A percentile compares a stretch with the other conserved stretches of the same genome.
These are phyloP conservation scores for Discostella stelligera DNA, from an alignment of 352 stramenopile genomes.

Conservation along the genomic window DNA sequence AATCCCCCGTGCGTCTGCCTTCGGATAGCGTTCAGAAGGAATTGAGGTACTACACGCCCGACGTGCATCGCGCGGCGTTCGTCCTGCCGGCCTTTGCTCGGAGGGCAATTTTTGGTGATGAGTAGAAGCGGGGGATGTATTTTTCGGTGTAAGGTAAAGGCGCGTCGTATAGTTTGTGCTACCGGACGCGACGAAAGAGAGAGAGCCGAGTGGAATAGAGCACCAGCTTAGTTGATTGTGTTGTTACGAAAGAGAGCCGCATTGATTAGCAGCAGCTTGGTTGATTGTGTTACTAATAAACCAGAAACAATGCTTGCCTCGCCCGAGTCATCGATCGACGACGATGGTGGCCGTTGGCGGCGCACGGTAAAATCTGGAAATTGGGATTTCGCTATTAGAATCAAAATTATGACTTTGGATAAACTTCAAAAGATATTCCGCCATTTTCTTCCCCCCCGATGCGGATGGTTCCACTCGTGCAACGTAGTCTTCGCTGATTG, in stretches of 20 bases:
- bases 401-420: constrained; percentile 40
- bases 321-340: constrained; percentile 19
- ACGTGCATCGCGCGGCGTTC: constrained; percentile 94
- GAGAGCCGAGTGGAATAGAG: too few species aligned
- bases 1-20: constrained; percentile 52
- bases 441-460: constrained; percentile 76
- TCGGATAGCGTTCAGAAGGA: constrained; percentile 66
- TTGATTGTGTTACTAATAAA: too few species aligned
- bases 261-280: too few species aligned
- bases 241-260: too few species aligned
- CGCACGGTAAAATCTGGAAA: too few species aligned
- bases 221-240: too few species aligned
- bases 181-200: too few species aligned
- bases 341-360: constrained; percentile 38
- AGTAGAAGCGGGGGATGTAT: neutral
- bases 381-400: neutral
- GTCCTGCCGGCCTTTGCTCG: constrained; percentile 92
- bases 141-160: too few species aligned
- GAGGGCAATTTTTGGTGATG: constrained; percentile 52
- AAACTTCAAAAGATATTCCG: constrained; percentile 70
- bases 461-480: constrained; percentile 75
- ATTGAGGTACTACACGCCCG: constrained; percentile 92
- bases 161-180: too few species aligned
- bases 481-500: constrained; percentile 72
- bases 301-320: too few species aligned